phyloP scores from a whole-genome alignment of 495 filamentous ascomycete species.

The Tuber melanosporum region DNA sequence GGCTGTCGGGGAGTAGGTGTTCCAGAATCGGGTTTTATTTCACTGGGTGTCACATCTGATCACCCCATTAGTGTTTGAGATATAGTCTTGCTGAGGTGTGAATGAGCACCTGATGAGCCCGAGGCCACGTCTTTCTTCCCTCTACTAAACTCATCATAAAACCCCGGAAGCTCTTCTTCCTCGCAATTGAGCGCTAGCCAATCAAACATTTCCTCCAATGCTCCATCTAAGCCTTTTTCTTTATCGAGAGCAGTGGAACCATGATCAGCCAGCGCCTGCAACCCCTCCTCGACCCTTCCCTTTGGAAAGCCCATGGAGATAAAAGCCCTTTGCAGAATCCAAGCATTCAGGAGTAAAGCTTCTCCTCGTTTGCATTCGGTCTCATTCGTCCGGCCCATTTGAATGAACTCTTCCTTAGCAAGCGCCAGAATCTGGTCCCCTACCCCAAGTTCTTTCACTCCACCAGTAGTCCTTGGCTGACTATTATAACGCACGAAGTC shows the following conservation, averaged over 20 bases:
- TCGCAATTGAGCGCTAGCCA: constrained; percentile 72
- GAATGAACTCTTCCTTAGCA: constrained; percentile 45
- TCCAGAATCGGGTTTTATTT: constrained; percentile 11
- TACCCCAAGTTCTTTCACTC: constrained; percentile 32
- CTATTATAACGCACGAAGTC: constrained; percentile 17
- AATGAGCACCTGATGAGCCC: constrained; percentile 27
- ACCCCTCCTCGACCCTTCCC: constrained; percentile 55
- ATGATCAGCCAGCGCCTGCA: constrained; percentile 56
- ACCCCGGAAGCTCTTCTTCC: constrained; percentile 62
- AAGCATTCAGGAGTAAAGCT: constrained; percentile 70
- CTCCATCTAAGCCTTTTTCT: constrained; percentile 66
- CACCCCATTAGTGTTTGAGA: not conserved
- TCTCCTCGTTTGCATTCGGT: constrained; percentile 47
- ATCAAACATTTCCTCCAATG: constrained; percentile 76
- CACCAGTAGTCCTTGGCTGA: constrained; percentile 11
- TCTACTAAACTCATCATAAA: constrained; percentile 49
- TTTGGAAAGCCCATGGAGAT: constrained; percentile 59
- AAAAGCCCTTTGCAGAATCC: constrained; percentile 69
- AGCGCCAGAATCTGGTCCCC: constrained; percentile 47
- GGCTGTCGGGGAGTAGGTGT: constrained; percentile 7
- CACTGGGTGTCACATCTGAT: constrained; percentile 16
- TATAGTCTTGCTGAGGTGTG: not conserved
- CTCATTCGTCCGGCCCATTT: constrained; percentile 37
- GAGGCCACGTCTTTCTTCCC: constrained; percentile 40
- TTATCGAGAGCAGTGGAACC: constrained; percentile 48